phyloP scores from a whole-genome alignment of 345 rosid species.

The Erodium maritimum region DNA sequence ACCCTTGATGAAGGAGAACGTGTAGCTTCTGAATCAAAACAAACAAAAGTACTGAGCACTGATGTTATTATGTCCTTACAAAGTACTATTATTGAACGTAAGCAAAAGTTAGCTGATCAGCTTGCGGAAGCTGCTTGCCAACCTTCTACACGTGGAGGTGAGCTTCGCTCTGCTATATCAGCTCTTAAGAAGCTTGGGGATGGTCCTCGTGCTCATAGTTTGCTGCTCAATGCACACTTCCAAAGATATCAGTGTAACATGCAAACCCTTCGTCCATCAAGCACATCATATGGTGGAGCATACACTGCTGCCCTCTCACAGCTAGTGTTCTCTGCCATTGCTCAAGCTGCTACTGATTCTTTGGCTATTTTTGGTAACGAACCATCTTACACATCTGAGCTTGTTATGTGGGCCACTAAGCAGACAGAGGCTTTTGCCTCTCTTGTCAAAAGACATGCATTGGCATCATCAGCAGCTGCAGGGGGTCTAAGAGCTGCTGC shows the following conservation, averaged over 20 bases:
- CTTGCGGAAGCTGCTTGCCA: conserved; percentile 95
- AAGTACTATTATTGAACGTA: conserved; percentile 48
- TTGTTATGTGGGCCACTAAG: conserved; percentile 95
- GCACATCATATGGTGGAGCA: conserved; percentile 97
- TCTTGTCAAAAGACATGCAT: conserved; percentile 94
- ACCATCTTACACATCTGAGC: conserved; percentile 86
- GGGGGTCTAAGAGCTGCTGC: conserved; percentile 99
- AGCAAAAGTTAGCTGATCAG: conserved; percentile 88
- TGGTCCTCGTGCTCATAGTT: conserved; percentile 88
- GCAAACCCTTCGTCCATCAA: conserved; percentile 94
- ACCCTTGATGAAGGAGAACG: conserved; percentile 83
- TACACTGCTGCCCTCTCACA: conserved; percentile 98
- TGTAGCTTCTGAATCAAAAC: conserved; percentile 50
- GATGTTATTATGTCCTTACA: conserved; percentile 39
- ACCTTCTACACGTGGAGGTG: conserved; percentile 83
- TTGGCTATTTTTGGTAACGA: conserved; percentile 72
- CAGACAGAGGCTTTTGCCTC: conserved; percentile 82
- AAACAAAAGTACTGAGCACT: conserved; percentile 37
- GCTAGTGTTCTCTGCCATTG: conserved; percentile 88
- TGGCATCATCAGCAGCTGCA: conserved; percentile 97
- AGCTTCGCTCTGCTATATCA: conserved; percentile 84
- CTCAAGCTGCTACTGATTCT: conserved; percentile 93
- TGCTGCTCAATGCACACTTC: conserved; percentile 82
- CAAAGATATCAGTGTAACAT: conserved; percentile 79
- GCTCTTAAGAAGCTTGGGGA: conserved; percentile 97